Percentiles rank a stretch among this genome's conserved stretches.
Conservation (phyloP, 768 basidiomycete genomes). For the Chlorophyllum brunneum region DNA sequence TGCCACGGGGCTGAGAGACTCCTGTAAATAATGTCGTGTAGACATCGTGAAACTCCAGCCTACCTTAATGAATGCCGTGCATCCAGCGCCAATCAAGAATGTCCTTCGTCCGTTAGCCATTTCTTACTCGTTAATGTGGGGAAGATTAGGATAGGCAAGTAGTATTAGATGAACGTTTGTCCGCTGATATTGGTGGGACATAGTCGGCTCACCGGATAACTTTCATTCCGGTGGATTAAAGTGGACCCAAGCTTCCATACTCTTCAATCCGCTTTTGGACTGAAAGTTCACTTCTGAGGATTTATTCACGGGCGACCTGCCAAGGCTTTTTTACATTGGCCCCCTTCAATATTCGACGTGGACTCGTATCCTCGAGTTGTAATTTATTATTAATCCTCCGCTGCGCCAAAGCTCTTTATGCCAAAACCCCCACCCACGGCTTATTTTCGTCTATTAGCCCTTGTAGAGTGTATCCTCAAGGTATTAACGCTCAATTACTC, state of each 20-base stretch:
- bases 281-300: too few relatives aligned
- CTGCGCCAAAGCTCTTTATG: too few relatives aligned
- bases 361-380: too few relatives aligned
- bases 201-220: background rate
- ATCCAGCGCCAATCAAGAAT: constrained; percentile 71
- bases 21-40: constrained; percentile 9
- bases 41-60: background rate
- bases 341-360: too few relatives aligned
- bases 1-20: constrained; percentile 53
- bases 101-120: constrained; percentile 42
- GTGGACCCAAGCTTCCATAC: background rate
- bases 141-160: background rate
- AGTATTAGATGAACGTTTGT: background rate
- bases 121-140: background rate
- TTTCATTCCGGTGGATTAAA: background rate
- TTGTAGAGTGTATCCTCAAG: too few relatives aligned
- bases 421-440: too few relatives aligned
- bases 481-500: too few relatives aligned
- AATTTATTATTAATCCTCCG: too few relatives aligned
- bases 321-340: too few relatives aligned
- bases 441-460: too few relatives aligned
- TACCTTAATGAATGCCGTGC: constrained; percentile 80
- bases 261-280: background rate
- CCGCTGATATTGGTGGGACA: background rate
- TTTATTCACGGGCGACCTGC: too few relatives aligned